Conservation (phyloP, 306 rosid genomes). For the Senna siamea region DNA sequence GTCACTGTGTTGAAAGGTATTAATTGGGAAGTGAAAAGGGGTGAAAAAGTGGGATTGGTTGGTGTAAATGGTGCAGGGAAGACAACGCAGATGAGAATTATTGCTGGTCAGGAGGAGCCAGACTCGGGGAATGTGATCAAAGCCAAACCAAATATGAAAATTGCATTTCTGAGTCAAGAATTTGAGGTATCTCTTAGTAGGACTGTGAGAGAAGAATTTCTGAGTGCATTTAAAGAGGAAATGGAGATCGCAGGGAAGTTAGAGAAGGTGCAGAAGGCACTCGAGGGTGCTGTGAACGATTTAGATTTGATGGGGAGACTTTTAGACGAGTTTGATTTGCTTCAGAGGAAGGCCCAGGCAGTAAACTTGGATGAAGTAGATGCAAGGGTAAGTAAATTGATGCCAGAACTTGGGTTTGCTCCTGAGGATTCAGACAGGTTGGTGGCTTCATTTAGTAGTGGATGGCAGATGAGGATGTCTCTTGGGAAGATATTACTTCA, state of each 20-base stretch:
- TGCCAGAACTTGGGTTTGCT: slow-evolving; percentile 90
- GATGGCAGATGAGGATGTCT: slow-evolving; percentile 99
- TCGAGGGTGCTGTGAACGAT: slow-evolving; percentile 76
- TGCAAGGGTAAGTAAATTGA: slow-evolving; percentile 75
- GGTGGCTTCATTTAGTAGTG: slow-evolving; percentile 95
- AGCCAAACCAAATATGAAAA: slow-evolving; percentile 74
- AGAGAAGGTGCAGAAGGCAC: slow-evolving; percentile 93
- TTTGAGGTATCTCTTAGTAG: slow-evolving; percentile 82
- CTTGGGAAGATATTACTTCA: slow-evolving; percentile 95
- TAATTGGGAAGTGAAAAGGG: slow-evolving; percentile 91
- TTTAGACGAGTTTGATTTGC: slow-evolving; percentile 89
- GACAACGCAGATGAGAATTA: slow-evolving; percentile 91
- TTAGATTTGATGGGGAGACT: slow-evolving; percentile 95
- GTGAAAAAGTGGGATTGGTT: slow-evolving; percentile 89
- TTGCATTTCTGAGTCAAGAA: slow-evolving; percentile 93
- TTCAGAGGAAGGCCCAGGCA: slow-evolving; percentile 78
- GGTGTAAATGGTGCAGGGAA: slow-evolving; percentile 98
- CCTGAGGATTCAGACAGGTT: slow-evolving; percentile 84
- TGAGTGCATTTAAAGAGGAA: slow-evolving; percentile 89
- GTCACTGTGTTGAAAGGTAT: slow-evolving; percentile 78
- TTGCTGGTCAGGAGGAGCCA: slow-evolving; percentile 85
- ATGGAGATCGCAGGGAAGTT: slow-evolving; percentile 77
- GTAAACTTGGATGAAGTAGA: slow-evolving; percentile 77
- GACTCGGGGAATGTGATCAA: slow-evolving; percentile 82
- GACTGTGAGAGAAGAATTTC: slow-evolving; percentile 92